phyloP scores from a whole-genome alignment of 2,329 filamentous ascomycete genomes.

The Trichoderma polysporum region DNA sequence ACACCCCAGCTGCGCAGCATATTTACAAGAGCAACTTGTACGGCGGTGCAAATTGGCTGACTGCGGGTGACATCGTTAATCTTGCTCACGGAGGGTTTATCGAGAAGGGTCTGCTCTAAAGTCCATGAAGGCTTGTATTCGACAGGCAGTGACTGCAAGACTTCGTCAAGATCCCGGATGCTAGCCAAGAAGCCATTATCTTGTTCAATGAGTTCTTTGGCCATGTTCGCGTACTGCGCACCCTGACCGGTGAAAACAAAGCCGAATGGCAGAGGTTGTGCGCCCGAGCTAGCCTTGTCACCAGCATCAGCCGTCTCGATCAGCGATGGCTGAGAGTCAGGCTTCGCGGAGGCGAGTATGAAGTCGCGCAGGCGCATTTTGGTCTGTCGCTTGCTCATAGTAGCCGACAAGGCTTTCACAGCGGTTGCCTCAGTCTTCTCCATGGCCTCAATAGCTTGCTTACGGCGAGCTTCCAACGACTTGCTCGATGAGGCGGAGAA shows the following conservation, averaged over 20 bases:
- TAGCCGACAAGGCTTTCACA: background rate
- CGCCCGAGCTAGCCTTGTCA: background rate
- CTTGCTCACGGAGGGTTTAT: constrained; percentile 22
- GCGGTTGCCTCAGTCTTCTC: background rate
- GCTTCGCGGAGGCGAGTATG: background rate
- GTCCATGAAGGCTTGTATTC: constrained; percentile 11
- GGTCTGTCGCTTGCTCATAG: constrained; percentile 5
- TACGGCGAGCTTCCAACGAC: constrained; percentile 8
- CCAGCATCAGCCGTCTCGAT: background rate
- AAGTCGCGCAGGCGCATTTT: constrained; percentile 10
- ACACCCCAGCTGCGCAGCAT: background rate
- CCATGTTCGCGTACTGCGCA: constrained; percentile 29
- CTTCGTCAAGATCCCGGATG: constrained; percentile 22
- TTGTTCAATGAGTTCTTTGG: constrained; percentile 19
- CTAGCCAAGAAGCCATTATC: constrained; percentile 14
- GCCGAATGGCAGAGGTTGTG: constrained; percentile 14
- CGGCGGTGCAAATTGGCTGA: constrained; percentile 7
- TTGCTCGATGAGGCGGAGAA: constrained; percentile 10
- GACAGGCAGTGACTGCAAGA: background rate
- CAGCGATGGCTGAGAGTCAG: background rate
- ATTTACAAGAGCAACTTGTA: constrained; percentile 6
- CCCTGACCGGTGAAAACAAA: constrained; percentile 31
- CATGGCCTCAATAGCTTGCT: background rate
- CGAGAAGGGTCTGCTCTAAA: constrained; percentile 20
- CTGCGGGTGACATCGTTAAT: constrained; percentile 22